Conservation (phyloP, 2,329 filamentous ascomycete genomes). For the Pseudocercospora musae region DNA sequence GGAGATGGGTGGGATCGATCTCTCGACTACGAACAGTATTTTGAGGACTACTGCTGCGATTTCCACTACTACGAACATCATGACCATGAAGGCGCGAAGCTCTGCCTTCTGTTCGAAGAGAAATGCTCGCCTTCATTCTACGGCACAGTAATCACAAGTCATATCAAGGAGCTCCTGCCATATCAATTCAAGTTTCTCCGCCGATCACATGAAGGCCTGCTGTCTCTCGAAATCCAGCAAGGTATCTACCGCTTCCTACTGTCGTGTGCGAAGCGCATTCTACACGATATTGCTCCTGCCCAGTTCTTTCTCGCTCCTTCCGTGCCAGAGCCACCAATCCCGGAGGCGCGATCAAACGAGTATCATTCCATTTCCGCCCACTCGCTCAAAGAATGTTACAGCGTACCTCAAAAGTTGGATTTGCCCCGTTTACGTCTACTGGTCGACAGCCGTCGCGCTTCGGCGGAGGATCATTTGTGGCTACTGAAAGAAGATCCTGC, state of each 20-base stretch:
- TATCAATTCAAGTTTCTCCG: conserved; percentile 11
- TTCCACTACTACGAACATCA: conserved; percentile 13
- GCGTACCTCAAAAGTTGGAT: conserved; percentile 48
- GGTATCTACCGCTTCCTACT: conserved; percentile 50
- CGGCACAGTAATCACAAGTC: conserved; percentile 25
- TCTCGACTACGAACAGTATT: conserved; percentile 6
- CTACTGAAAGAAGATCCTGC: conserved; percentile 56
- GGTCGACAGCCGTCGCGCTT: conserved; percentile 41
- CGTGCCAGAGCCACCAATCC: conserved; percentile 13
- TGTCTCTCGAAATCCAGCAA: conserved; percentile 53
- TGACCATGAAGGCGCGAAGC: conserved; percentile 1
- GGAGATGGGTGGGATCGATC: conserved; percentile 26
- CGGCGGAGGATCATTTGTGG: conserved; percentile 55
- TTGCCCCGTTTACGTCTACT: conserved; percentile 46
- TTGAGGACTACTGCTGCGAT: conserved; percentile 13
- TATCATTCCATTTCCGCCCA: conserved; percentile 19
- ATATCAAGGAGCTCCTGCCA: conserved; percentile 4
- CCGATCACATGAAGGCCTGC: conserved; percentile 31
- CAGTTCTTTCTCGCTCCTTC: conserved; percentile 17
- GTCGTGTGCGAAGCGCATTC: conserved; percentile 45
- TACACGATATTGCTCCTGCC: conserved; percentile 49
- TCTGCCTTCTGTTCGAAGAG: conserved; percentile 25
- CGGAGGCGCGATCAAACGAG: neutral
- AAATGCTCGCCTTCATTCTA: conserved; percentile 31
- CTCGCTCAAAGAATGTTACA: conserved; percentile 53